Conservation (phyloP, 495 filamentous ascomycete genomes). For the Paragyromitra xinjiangensis region DNA sequence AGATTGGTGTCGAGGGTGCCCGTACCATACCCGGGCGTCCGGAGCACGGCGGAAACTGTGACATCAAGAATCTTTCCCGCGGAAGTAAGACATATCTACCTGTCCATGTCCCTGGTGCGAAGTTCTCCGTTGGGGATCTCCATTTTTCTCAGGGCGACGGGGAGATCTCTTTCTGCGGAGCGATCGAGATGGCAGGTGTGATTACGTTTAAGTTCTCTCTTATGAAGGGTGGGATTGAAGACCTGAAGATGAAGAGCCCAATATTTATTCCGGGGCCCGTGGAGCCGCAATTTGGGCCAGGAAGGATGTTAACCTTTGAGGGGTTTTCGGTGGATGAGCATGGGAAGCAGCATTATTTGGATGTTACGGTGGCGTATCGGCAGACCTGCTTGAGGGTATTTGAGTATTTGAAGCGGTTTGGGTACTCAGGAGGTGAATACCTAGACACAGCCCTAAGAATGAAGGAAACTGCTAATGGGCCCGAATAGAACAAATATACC, state of each 20-base stretch:
- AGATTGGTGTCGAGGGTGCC: conserved; percentile 86
- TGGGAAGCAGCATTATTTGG: conserved; percentile 92
- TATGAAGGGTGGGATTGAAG: conserved; percentile 81
- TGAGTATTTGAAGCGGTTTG: conserved; percentile 86
- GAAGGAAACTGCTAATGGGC: conserved; percentile 62
- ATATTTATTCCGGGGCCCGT: conserved; percentile 92
- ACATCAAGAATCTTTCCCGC: conserved; percentile 89
- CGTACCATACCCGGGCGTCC: conserved; percentile 83
- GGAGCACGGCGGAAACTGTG: conserved; percentile 70
- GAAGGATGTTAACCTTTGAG: conserved; percentile 89
- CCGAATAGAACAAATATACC: conserved; percentile 81
- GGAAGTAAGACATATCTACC: conserved; percentile 91
- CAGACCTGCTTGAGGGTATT: conserved; percentile 84
- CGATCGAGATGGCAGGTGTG: conserved; percentile 94
- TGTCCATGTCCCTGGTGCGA: conserved; percentile 83
- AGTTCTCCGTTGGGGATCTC: conserved; percentile 91
- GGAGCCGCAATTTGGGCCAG: conserved; percentile 88
- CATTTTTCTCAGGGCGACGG: conserved; percentile 93
- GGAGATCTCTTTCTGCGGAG: conserved; percentile 95
- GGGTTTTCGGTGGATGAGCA: conserved; percentile 92
- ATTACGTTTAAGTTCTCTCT: conserved; percentile 92
- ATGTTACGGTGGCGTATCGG: conserved; percentile 90
- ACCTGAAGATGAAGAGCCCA: conserved; percentile 82
- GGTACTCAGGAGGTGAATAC: conserved; percentile 62
- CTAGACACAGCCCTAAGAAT: neutral